These are phyloP conservation scores for Rhazya stricta DNA, from an alignment of 257 asterid species.

Conservation along the genomic window DNA sequence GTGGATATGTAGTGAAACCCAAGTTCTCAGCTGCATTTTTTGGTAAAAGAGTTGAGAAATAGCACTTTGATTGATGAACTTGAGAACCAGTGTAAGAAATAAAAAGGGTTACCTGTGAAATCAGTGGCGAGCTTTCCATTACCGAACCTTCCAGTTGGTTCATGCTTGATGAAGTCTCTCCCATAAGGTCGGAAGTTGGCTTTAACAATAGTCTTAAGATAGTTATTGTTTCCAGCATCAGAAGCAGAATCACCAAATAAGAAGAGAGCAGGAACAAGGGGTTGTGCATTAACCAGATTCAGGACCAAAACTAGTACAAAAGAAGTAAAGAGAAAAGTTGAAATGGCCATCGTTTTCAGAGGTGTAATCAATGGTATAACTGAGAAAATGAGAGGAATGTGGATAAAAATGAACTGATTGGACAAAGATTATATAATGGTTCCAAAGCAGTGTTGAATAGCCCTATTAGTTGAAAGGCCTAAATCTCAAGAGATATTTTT, in stretches of 20 bases:
- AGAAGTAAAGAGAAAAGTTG: slow-evolving; percentile 12
- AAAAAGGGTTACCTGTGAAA: slow-evolving; percentile 50
- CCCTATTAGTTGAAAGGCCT: slow-evolving; percentile 38
- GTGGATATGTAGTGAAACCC: slow-evolving; percentile 73
- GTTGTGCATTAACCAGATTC: slow-evolving; percentile 33
- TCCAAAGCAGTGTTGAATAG: slow-evolving; percentile 14
- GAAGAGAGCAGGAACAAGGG: slow-evolving; percentile 63
- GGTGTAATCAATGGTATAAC: neutral
- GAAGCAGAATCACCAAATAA: slow-evolving; percentile 73
- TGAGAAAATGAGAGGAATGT: slow-evolving; percentile 7
- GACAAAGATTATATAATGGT: slow-evolving; percentile 13
- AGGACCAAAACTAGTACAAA: slow-evolving; percentile 17
- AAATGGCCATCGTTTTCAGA: slow-evolving; percentile 17
- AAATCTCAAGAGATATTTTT: slow-evolving; percentile 28
- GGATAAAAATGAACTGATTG: slow-evolving; percentile 8
- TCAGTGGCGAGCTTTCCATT: slow-evolving; percentile 88
- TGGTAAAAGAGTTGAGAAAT: neutral
- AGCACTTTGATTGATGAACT: no score
- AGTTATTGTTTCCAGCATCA: slow-evolving; percentile 76
- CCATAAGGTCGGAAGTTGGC: slow-evolving; percentile 85
- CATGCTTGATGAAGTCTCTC: slow-evolving; percentile 55
- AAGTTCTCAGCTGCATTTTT: slow-evolving; percentile 66
- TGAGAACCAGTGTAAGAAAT: neutral
- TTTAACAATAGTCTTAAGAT: slow-evolving; percentile 64
- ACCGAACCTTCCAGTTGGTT: slow-evolving; percentile 75